A percentile compares a stretch with the other conserved stretches of the same genome.
These are phyloP conservation scores for Phyllosticta ampelicida DNA, from an alignment of 2,329 filamentous ascomycete species.

Conservation along the genomic window DNA sequence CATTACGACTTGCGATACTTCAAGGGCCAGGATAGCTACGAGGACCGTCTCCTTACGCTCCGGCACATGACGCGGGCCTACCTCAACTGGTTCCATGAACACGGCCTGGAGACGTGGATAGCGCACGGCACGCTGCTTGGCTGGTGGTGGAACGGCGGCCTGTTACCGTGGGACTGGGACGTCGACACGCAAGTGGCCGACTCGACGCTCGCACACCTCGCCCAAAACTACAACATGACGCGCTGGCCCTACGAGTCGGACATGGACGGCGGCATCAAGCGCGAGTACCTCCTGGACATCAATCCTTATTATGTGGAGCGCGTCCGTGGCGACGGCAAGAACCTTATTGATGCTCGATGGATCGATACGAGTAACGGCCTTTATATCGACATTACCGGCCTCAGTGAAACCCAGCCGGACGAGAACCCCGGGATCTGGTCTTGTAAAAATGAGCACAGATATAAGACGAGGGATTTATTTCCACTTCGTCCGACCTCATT, in stretches of 20 bases:
- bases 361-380: conserved; percentile 66
- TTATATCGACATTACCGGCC: conserved; percentile 73
- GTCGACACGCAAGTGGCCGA: conserved; percentile 69
- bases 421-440: conserved; percentile 55
- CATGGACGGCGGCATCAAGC: conserved; percentile 27
- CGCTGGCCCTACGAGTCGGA: conserved; percentile 35
- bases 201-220: conserved; percentile 55
- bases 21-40: conserved; percentile 50
- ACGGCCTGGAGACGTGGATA: conserved; percentile 71
- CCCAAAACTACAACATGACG: conserved; percentile 57
- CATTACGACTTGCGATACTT: conserved; percentile 72
- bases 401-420: conserved; percentile 55
- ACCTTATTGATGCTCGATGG: conserved; percentile 78
- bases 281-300: conserved; percentile 61
- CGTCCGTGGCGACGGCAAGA: conserved; percentile 54
- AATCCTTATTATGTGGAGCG: conserved; percentile 59
- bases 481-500: conserved; percentile 64
- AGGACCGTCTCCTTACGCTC: conserved; percentile 54
- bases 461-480: conserved; percentile 60
- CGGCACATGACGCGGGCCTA: conserved; percentile 64
- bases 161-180: conserved; percentile 78
- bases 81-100: conserved; percentile 52
- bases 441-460: conserved; percentile 72
- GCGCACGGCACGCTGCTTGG: conserved; percentile 75
- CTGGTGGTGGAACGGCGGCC: conserved; percentile 78